Base-by-base conservation (phyloP, 202 grass and related monocot genomes). In the Eragrostis tef region DNA sequence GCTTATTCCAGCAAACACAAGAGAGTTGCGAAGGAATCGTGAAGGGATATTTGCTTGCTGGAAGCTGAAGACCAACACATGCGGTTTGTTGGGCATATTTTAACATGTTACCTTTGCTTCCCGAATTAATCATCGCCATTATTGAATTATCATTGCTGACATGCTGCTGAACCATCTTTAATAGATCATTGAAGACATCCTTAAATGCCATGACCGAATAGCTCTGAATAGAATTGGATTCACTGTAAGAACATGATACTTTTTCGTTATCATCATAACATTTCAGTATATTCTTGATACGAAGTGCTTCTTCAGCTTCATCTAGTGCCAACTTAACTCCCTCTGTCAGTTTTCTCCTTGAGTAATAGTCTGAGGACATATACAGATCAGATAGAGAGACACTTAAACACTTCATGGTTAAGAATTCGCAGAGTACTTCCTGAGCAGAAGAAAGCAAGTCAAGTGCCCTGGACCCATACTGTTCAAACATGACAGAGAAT, bases 11-110 rank as follows among this genome's bases (percentile, higher is more conserved):
- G 20, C 72, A 80, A 77, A 36, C 34, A 83, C 92, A 93, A 64
- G 79, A 86, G 61, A 98, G 87, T 75, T 88, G 73, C 0, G 43
- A 83, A 70, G 95, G 95, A 87, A 93, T 84, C 70, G 29, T 88
- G 46, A 94, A 93, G 42, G 92, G 77, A 77, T 93, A 89, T 81
- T 70, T 89, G 49, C 48, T 86, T 56, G 81, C 79, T 63, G 84
- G 90, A 86, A 93, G 87, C 85, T 94, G 95, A 73, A 94, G 84
- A 67, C 92, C 95, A 54, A 98, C 73, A 80, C 95, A 98, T 77
- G 87, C 84, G 78, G 89, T 89, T 79, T 98, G 95, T 29, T 98
- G 90, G 46, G 79, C 88, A 56, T 91, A 74, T 86, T 98, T 98
- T 66, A 86, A 27, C 77, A 98, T 75, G 79, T 75, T 98, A 73